Evolutionary conservation across 148 eudicot species (phyloP), one percentile per base, ranked within the genome.

Genomic region (Gaultheria prostrata): DNA sequence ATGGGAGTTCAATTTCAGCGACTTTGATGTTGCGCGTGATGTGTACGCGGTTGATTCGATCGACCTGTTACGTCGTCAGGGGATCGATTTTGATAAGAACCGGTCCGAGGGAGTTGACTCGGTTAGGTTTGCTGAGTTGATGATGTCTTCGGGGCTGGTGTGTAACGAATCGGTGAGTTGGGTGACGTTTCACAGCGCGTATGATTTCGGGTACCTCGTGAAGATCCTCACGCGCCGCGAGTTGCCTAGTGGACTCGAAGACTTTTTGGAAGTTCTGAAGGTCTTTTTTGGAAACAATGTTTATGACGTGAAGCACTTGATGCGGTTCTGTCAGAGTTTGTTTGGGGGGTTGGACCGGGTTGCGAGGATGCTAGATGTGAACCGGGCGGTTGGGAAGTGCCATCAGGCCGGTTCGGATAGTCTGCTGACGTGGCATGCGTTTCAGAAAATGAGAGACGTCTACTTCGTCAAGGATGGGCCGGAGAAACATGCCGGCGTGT

Each of bases 371-470:
- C 79, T 93, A 0, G 85, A 85, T 0, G 89, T 91, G 83, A 82
- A 85, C 83, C 91, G 96, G 82, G 93, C 82, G n/a, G 94, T 89
- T 0, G 96, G 94, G 72, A 90, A 93, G 84, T 91, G 90, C 56
- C 96, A 93, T 15, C 96, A 93, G 65, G 96, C 96, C 83, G 96
- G 96, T 70, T 91, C 96, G 8, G 96, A 93, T 85, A 93, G 96
- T 10, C 46, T 93, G 89, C 80, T 93, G 79, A 93, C 96, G 76
- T 93, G 93, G 93, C 91, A 88, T 10, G 90, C 93, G 6, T 93
- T 91, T 69, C 91, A 89, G 56, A 93, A 85, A 84, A 91, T 93
- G 67, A 90, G 92, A 12, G 85, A 90, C 33, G 6, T 89, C 1
- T 90, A 86, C 71, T 93, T 93, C 81, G 88, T 81, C 0, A 69